These are phyloP conservation scores for Leccinum boreale DNA, from an alignment of 768 basidiomycete species.

Conservation along the genomic window DNA sequence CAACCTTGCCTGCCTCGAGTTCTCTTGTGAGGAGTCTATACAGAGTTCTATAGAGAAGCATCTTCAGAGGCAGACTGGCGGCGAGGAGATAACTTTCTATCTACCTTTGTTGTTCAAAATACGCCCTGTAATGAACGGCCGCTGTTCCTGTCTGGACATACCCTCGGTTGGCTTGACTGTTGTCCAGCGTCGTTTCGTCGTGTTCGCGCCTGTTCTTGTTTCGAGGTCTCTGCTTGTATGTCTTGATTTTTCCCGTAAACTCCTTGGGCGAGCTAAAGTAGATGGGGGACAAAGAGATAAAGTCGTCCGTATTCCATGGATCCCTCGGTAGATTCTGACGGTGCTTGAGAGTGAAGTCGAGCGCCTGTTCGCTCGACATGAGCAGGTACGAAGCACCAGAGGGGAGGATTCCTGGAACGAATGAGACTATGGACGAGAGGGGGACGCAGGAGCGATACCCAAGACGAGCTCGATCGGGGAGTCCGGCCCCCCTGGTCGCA, in stretches of 20 bases:
- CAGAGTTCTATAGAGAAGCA: slow-evolving; percentile 24
- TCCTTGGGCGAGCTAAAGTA: slow-evolving; percentile 33
- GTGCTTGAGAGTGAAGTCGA: slow-evolving; percentile 18
- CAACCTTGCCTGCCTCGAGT: slow-evolving; percentile 30
- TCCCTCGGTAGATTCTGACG: slow-evolving; percentile 13
- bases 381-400: slow-evolving; percentile 46
- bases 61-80: not conserved
- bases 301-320: slow-evolving; percentile 23
- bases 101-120: slow-evolving; percentile 47
- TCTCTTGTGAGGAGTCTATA: slow-evolving; percentile 29
- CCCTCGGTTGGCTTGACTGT: slow-evolving; percentile 42
- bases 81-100: not conserved
- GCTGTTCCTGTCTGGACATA: slow-evolving; percentile 26
- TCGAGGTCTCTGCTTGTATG: slow-evolving; percentile 36
- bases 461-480: slow-evolving; percentile 41
- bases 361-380: slow-evolving; percentile 34
- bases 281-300: slow-evolving; percentile 49
- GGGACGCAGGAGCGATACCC: slow-evolving; percentile 27
- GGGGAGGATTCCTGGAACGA: slow-evolving; percentile 38
- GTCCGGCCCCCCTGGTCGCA: slow-evolving; percentile 27
- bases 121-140: slow-evolving; percentile 30
- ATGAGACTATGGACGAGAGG: not conserved
- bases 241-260: slow-evolving; percentile 37
- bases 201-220: slow-evolving; percentile 29
- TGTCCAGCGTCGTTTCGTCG: slow-evolving; percentile 24